phyloP scores from a whole-genome alignment of 257 asterid genomes.

The Cynanchum wilfordii region DNA sequence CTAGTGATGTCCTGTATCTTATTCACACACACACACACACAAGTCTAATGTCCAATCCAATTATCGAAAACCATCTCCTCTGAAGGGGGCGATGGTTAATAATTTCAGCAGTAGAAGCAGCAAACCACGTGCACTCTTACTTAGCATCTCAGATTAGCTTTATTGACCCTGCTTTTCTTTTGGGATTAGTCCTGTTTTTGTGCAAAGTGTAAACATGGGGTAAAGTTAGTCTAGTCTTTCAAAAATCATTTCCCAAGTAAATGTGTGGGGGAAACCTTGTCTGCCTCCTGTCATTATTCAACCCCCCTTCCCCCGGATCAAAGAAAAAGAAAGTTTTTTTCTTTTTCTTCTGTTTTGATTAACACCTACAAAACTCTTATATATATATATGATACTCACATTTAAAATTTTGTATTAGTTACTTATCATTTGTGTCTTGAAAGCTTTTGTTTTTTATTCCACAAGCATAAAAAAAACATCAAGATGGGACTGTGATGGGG shows the following conservation, averaged over 20 bases:
- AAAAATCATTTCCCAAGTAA: conserved; percentile 26
- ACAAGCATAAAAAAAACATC: background rate
- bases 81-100: background rate
- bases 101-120: conserved; percentile 11
- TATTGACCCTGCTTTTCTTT: conserved; percentile 18
- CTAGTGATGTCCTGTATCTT: background rate
- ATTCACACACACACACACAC: background rate
- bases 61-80: conserved; percentile 16
- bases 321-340: conserved; percentile 7
- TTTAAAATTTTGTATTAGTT: too few relatives aligned
- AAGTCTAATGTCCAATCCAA: conserved; percentile 6
- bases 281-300: conserved; percentile 7
- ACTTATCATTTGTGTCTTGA: too few relatives aligned
- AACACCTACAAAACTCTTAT: too few relatives aligned
- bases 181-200: conserved; percentile 14
- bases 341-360: too few relatives aligned
- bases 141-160: conserved; percentile 22
- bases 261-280: conserved; percentile 16
- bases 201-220: background rate
- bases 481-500: conserved; percentile 12
- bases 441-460: background rate
- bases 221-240: conserved; percentile 18
- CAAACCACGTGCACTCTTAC: conserved; percentile 37
- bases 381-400: too few relatives aligned
- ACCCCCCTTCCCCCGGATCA: background rate